Evolutionary conservation across 192 early-diverging fungal genomes (phyloP).

Genomic region (Backusella luteola): DNA sequence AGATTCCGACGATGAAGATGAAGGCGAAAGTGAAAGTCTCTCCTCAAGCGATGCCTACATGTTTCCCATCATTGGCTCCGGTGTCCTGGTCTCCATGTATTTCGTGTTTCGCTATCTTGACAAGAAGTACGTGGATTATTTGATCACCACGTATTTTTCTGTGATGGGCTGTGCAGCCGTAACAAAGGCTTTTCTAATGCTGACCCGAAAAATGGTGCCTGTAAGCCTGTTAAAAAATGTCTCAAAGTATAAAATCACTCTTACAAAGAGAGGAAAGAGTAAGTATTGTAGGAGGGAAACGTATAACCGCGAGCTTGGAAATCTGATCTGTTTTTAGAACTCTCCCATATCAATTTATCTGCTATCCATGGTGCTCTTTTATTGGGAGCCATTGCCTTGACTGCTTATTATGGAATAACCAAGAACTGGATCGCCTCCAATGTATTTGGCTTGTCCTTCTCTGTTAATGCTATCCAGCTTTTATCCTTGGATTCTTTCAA

Average conservation of each 20-base stretch:
- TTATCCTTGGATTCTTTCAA: constrained; percentile 93
- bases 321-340: constrained; percentile 31
- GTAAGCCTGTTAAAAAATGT: constrained; percentile 51
- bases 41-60: constrained; percentile 85
- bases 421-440: constrained; percentile 96
- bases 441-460: constrained; percentile 83
- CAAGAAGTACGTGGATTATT: constrained; percentile 12
- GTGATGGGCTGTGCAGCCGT: constrained; percentile 79
- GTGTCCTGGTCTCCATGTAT: constrained; percentile 79
- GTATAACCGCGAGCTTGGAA: neutral
- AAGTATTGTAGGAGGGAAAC: neutral
- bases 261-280: constrained; percentile 71
- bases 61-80: constrained; percentile 92
- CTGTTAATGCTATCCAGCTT: constrained; percentile 81
- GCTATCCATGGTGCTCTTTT: constrained; percentile 63
- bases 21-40: constrained; percentile 70
- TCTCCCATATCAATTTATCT: constrained; percentile 58
- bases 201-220: constrained; percentile 47
- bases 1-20: constrained; percentile 65
- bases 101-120: constrained; percentile 70
- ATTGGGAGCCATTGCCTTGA: constrained; percentile 55
- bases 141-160: constrained; percentile 68
- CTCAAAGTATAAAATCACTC: constrained; percentile 68
- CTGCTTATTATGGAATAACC: constrained; percentile 72
- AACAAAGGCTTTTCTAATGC: constrained; percentile 55